Evolutionary conservation across 31 red algal species (phyloP).

Genomic region (Endocladia muricata): DNA sequence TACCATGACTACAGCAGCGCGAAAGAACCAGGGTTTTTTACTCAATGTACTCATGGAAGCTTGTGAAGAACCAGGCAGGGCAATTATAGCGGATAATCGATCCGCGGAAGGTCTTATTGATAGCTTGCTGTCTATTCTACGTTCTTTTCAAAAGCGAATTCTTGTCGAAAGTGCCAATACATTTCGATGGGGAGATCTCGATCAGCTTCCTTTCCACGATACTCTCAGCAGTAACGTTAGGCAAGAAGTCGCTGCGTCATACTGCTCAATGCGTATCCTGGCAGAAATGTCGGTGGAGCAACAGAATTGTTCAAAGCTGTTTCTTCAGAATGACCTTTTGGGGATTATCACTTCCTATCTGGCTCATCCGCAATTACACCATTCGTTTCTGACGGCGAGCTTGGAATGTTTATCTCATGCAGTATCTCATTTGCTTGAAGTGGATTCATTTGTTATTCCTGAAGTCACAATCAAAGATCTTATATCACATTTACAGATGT

Average conservation of each 20-base stretch:
- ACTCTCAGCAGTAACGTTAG: background rate
- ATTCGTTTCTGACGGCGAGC: background rate
- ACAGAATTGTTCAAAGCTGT: background rate
- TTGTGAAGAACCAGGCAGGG: background rate
- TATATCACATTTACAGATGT: background rate
- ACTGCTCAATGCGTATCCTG: conserved; percentile 4
- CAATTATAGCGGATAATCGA: background rate
- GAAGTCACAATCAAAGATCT: background rate
- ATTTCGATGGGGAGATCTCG: background rate
- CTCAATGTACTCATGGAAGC: background rate
- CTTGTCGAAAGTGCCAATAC: background rate
- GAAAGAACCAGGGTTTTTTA: conserved; percentile 17
- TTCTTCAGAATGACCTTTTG: background rate
- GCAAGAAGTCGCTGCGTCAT: background rate
- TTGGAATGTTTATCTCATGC: background rate
- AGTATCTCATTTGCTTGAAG: background rate
- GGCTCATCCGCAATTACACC: background rate
- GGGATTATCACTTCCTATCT: background rate
- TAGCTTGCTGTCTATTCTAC: background rate
- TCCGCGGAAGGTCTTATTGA: conserved; percentile 3
- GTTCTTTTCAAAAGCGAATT: background rate
- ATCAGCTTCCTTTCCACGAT: background rate
- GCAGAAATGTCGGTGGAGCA: background rate
- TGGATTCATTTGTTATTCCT: background rate
- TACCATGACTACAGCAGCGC: too few relatives aligned